Percentiles rank a stretch among this genome's conserved stretches.
phyloP scores from a whole-genome alignment of 1,284 basidiomycete genomes.

The Omphalotus olearius region DNA sequence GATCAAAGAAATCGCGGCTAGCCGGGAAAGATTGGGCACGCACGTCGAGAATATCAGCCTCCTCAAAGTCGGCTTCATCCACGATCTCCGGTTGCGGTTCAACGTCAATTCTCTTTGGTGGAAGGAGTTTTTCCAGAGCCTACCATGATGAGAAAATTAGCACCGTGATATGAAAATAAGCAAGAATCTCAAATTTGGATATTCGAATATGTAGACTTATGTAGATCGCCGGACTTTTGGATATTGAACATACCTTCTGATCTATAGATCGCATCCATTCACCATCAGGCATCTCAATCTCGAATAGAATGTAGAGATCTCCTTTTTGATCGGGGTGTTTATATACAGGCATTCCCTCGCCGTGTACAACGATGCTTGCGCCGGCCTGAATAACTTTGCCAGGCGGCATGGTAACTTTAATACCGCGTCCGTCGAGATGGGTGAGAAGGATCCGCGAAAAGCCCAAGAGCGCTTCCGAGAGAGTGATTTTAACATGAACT shows the following conservation, averaged over 20 bases:
- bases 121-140: constrained; percentile 64
- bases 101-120: constrained; percentile 69
- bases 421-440: constrained; percentile 87
- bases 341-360: constrained; percentile 85
- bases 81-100: constrained; percentile 68
- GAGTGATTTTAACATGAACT: constrained; percentile 73
- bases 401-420: constrained; percentile 68
- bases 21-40: constrained; percentile 70
- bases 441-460: constrained; percentile 84
- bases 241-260: constrained; percentile 37
- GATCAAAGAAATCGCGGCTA: constrained; percentile 69
- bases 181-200: too few relatives aligned
- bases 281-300: constrained; percentile 80
- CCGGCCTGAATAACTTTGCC: constrained; percentile 76
- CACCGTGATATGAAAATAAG: neutral
- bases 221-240: too few relatives aligned
- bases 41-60: constrained; percentile 75
- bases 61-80: constrained; percentile 69
- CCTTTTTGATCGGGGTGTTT: constrained; percentile 68
- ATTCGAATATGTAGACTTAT: too few relatives aligned
- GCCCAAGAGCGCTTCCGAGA: constrained; percentile 91
- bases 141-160: constrained; percentile 23
- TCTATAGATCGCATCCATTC: constrained; percentile 66
- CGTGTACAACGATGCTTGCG: constrained; percentile 69
- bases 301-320: constrained; percentile 77